Conservation (phyloP, 768 basidiomycete genomes). For the Auriscalpium orientale region DNA sequence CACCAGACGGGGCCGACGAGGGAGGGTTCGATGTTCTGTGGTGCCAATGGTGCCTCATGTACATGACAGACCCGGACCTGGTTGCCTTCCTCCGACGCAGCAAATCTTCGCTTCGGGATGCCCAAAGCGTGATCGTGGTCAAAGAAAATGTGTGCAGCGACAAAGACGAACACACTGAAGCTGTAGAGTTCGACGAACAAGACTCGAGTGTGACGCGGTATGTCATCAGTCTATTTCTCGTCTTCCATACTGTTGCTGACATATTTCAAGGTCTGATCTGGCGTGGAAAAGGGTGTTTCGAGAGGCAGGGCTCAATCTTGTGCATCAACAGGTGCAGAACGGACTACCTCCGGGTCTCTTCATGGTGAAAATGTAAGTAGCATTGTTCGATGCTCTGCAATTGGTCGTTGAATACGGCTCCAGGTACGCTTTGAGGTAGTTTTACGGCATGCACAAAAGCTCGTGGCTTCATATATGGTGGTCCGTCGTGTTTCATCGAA, state of each 20-base stretch:
- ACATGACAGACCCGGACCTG: conserved; percentile 72
- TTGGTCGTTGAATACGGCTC: not conserved
- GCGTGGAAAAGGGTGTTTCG: conserved; percentile 75
- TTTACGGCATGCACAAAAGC: too few species aligned
- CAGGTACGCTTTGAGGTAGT: conserved; percentile 53
- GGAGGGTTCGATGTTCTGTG: conserved; percentile 83
- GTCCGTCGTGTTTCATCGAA: too few species aligned
- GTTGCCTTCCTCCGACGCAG: conserved; percentile 66
- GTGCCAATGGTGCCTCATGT: conserved; percentile 97
- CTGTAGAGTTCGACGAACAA: conserved; percentile 65
- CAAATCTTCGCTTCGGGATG: conserved; percentile 48
- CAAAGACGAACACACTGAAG: conserved; percentile 37
- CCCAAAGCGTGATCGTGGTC: conserved; percentile 63
- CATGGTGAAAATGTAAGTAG: conserved; percentile 74
- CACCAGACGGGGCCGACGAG: conserved; percentile 33
- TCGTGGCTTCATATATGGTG: too few species aligned
- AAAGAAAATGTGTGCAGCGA: conserved; percentile 89
- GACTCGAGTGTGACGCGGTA: conserved; percentile 91
- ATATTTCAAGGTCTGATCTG: conserved; percentile 58
- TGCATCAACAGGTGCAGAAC: conserved; percentile 70
- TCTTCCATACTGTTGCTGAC: not conserved
- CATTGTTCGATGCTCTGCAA: not conserved
- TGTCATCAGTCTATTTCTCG: not conserved
- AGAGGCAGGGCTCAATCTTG: conserved; percentile 61
- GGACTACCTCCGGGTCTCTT: conserved; percentile 81